Base-by-base conservation (phyloP, 129 eudicot genomes). In the Rutidosis leptorrhynchoides region DNA sequence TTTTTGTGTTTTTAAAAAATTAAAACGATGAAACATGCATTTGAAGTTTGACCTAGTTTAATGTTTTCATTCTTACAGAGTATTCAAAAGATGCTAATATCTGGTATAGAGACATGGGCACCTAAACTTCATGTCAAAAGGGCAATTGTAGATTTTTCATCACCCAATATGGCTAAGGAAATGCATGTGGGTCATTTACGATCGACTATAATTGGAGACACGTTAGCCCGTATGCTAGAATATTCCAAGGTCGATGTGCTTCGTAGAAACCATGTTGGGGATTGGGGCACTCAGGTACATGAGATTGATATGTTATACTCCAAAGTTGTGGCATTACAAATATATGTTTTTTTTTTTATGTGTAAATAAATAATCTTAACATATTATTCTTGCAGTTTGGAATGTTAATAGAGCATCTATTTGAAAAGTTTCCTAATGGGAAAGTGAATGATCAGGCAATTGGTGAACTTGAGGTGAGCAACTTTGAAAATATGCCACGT, bases 161-260 rank as follows among this genome's bases (percentile, higher is more conserved):
- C 97, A 5, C 99, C 95, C 27, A 94, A 89, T 78, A 94, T 86
- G 19, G 97, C 97, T 25, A 94, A 94, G 69, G 99, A 94, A 69
- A 86, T 94, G 97, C 99, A 89, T 79, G 95, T 94, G 35, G 94
- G 95, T 33, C 99, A 94, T 66, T 75, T 94, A 64, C 74, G 95
- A 64, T 94, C 95, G 5, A 89, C 99, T 19, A 94, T 94, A 26
- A 94, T 94, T 70, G 99, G 97, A 29, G 97, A 89, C 69, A 89
- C 95, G 3, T 67, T 94, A 32, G 93, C 99, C 9, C 93, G 95
- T n/a, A 89, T 94, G 97, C 83, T 89, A n/a, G 97, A 89, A 79
- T 86, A 76, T 64, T 94, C 99, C 23, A 79, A 85, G 32, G 95
- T 94, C 26, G 95, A 94, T 21, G 99, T 94, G 42, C 87, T 94